Evolutionary conservation across 1,284 basidiomycete genomes (phyloP), one percentile per base, ranked within the genome.

Genomic region (Marasmius fiardii): DNA sequence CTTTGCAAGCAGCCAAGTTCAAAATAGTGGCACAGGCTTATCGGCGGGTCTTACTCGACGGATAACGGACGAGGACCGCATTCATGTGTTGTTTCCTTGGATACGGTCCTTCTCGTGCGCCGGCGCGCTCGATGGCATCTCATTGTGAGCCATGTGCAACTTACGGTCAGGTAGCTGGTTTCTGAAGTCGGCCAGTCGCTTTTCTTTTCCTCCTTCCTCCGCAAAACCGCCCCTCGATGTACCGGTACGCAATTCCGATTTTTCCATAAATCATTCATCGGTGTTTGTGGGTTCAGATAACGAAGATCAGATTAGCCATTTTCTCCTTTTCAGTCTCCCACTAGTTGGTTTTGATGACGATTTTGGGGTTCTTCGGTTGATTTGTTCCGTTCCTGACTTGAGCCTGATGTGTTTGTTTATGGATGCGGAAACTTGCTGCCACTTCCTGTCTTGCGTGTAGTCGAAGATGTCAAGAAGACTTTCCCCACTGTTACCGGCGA

Each of bases 1-100:
- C 44, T 58, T 62, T 58, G 58, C 57, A 56, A 37, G 52, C 51
- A 64, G 63, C 64, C 61, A 61, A 58, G 58, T 58, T 55, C 33
- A 8, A 21, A 51, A 62, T 64, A 57, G 54, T 67, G 57, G 18
- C 44, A 16, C 44, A 21, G 12, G 26, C 49, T 51, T 28, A 24
- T 51, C 8, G 24, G 26, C 49, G 33, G 24, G 39, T 16, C 7
- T 41, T 16, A 16, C 16, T 41, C 39, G 8, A 41, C 39, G 39
- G 39, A 41, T 41, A 41, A 41, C 39, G 39, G 31, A 33, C 26
- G 47, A 49, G 26, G 47, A 26, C 26, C 47, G n/a, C n/a, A 31
- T 31, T 49, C 28, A 49, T 49, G 47, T 49, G 47, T 49, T 31
- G 24, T 31, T 31, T 33, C 47, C 16, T 49, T 49, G 47, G 47